Conservation (phyloP, 257 asterid species). For the Solanum bulbocastanum region DNA sequence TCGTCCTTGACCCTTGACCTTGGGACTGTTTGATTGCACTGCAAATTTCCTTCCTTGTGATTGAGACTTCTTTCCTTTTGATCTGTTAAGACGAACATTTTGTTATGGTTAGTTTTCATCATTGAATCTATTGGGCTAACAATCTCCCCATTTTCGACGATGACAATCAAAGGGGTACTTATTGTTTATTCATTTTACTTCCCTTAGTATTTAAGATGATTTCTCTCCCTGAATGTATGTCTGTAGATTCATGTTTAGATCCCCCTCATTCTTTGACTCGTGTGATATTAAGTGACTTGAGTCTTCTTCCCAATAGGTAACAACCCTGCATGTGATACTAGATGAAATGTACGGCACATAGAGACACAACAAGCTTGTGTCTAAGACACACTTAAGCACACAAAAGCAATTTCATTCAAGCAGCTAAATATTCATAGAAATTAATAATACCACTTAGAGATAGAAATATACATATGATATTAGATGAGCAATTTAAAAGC, state of each 20-base stretch:
- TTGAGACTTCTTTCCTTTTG: background rate
- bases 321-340: background rate
- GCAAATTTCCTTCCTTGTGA: background rate
- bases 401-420: background rate
- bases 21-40: background rate
- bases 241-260: background rate
- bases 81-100: background rate
- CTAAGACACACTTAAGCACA: background rate
- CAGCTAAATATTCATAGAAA: background rate
- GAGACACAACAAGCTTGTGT: background rate
- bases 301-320: background rate
- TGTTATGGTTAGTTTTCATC: background rate
- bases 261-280: background rate
- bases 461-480: background rate
- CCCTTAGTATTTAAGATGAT: background rate
- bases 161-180: background rate
- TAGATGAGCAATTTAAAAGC: background rate
- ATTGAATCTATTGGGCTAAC: background rate
- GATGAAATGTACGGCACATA: background rate
- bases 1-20: background rate
- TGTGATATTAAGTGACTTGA: background rate
- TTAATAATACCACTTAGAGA: background rate
- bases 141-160: background rate
- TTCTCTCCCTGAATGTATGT: background rate
- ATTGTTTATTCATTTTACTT: background rate